Evolutionary conservation across 2,329 filamentous ascomycete species (phyloP).

Genomic region (Aaosphaeria arxii): DNA sequence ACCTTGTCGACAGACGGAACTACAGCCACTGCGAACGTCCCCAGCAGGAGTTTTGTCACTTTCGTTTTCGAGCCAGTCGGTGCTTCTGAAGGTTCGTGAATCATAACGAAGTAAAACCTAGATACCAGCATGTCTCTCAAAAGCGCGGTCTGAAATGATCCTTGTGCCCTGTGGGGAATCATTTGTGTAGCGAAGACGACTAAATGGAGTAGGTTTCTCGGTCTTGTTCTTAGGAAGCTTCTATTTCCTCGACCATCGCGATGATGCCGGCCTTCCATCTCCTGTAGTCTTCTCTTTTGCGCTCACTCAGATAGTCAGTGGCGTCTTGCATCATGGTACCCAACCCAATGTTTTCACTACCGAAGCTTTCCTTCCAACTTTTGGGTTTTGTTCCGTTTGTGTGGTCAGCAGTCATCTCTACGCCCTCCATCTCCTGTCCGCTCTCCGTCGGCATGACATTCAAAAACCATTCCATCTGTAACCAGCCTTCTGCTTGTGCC

Average conservation of each 20-base stretch:
- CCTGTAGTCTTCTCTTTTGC: constrained; percentile 58
- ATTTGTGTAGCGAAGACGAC: too few species aligned
- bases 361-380: constrained; percentile 34
- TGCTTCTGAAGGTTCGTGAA: too few species aligned
- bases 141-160: too few species aligned
- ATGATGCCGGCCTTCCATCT: constrained; percentile 64
- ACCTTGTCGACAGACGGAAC: constrained; percentile 14
- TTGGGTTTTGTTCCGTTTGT: constrained; percentile 24
- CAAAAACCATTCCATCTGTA: constrained; percentile 56
- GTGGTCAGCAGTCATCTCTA: constrained; percentile 24
- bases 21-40: constrained; percentile 18
- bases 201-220: constrained; percentile 20
- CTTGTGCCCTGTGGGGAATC: too few species aligned
- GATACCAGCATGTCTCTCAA: too few species aligned
- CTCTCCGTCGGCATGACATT: constrained; percentile 44
- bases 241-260: constrained; percentile 52
- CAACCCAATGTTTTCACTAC: constrained; percentile 46
- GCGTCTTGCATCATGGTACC: constrained; percentile 73
- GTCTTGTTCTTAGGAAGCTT: constrained; percentile 28
- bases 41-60: constrained; percentile 24
- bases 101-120: too few species aligned
- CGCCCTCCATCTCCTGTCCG: constrained; percentile 22
- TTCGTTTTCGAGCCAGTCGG: constrained; percentile 14
- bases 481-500: constrained; percentile 38
- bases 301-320: constrained; percentile 68